Evolutionary conservation across 345 rosid genomes (phyloP).

Genomic region (Gossypium herbaceum): DNA sequence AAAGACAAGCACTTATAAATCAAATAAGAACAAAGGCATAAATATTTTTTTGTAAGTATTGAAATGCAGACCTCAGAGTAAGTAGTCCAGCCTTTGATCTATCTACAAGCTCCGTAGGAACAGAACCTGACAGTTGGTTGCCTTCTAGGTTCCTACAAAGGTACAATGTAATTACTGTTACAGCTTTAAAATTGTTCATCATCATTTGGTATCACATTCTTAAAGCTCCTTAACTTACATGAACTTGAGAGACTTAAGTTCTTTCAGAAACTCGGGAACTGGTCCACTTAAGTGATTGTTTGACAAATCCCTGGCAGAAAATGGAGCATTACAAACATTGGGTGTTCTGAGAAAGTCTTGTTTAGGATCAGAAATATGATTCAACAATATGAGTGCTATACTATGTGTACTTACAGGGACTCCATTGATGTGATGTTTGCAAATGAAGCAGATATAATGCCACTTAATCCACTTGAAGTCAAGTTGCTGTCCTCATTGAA

Average conservation of each 20-base stretch:
- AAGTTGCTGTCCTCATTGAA: constrained; percentile 37
- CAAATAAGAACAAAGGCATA: background rate
- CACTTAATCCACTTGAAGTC: constrained; percentile 44
- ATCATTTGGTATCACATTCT: background rate
- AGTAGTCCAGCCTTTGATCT: constrained; percentile 28
- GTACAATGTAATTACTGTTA: constrained; percentile 10
- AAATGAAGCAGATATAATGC: constrained; percentile 35
- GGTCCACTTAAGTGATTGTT: constrained; percentile 44
- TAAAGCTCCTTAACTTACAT: constrained; percentile 29
- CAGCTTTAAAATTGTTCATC: background rate
- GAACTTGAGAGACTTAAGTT: constrained; percentile 30
- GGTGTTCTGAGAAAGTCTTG: background rate
- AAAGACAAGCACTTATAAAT: background rate
- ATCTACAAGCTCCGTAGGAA: constrained; percentile 41
- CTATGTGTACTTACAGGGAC: constrained; percentile 36
- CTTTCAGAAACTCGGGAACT: constrained; percentile 41
- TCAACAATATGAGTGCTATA: background rate
- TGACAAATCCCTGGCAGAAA: constrained; percentile 50
- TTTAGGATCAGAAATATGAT: background rate
- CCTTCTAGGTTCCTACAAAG: constrained; percentile 40
- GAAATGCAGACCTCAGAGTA: constrained; percentile 34
- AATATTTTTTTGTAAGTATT: background rate
- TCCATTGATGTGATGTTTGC: constrained; percentile 30
- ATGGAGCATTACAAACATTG: background rate
- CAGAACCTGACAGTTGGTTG: constrained; percentile 46